Percentiles rank a stretch among this genome's conserved stretches.
Evolutionary conservation across 768 basidiomycete species (phyloP).

Genomic region (Leccinellum albellum): DNA sequence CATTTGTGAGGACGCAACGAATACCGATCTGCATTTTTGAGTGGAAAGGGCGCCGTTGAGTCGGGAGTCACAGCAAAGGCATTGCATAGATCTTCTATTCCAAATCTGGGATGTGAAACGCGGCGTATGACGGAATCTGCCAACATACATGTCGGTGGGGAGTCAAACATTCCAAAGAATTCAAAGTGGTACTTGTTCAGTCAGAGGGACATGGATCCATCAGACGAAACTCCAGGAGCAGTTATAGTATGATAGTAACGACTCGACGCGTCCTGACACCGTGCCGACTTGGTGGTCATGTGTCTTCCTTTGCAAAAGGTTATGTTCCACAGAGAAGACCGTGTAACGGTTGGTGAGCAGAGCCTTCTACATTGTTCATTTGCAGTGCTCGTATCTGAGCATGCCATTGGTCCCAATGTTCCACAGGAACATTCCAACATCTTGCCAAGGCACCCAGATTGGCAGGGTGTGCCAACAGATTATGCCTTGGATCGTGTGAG

Average conservation of each 20-base stretch:
- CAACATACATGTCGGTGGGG: background rate
- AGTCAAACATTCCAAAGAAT: background rate
- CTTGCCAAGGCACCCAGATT: constrained; percentile 1
- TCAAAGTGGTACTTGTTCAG: background rate
- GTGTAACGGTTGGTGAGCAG: no score
- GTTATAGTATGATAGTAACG: background rate
- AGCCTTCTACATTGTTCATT: background rate
- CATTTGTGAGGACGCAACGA: background rate
- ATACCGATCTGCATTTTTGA: background rate
- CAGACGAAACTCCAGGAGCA: background rate
- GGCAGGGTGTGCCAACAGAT: background rate
- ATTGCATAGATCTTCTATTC: background rate
- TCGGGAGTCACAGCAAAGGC: background rate
- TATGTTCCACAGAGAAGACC: background rate
- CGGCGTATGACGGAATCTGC: no score
- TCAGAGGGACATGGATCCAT: background rate
- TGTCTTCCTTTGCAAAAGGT: background rate
- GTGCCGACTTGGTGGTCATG: background rate
- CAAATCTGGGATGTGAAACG: background rate
- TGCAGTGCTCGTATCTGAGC: background rate
- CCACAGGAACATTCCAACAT: background rate
- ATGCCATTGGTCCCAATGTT: background rate
- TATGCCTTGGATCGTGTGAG: background rate
- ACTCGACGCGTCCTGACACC: background rate
- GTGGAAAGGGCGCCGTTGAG: background rate